A percentile compares a stretch with the other conserved stretches of the same genome.
Evolutionary conservation across 805 yeast species (phyloP).

Genomic region (Wickerhamomyces bovis): DNA sequence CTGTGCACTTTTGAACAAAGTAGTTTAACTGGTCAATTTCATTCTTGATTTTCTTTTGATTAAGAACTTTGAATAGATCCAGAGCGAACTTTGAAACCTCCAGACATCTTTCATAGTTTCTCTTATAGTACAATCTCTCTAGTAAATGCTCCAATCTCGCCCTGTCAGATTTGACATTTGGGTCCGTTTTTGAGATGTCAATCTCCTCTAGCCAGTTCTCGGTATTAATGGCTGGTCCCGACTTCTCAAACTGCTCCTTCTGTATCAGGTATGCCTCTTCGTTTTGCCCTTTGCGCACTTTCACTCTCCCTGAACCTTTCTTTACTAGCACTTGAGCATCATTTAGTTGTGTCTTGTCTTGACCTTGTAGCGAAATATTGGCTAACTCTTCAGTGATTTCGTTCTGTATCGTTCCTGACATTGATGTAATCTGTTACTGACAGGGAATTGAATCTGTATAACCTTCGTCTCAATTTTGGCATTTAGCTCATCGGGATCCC

Average conservation of each 20-base stretch:
- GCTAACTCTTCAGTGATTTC: neutral
- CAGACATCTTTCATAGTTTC: conserved; percentile 47
- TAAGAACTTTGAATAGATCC: conserved; percentile 25
- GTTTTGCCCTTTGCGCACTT: conserved; percentile 62
- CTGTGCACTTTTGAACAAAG: conserved; percentile 35
- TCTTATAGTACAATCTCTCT: conserved; percentile 54
- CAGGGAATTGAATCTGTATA: neutral
- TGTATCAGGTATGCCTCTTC: conserved; percentile 58
- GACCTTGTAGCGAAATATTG: conserved; percentile 1
- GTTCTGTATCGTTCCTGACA: neutral
- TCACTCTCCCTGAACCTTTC: conserved; percentile 40
- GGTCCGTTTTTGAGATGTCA: conserved; percentile 23
- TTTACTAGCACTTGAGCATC: conserved; percentile 37
- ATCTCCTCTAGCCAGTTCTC: conserved; percentile 35
- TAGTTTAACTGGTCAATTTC: conserved; percentile 47
- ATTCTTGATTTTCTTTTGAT: conserved; percentile 39
- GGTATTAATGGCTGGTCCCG: conserved; percentile 56
- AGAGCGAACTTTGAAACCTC: conserved; percentile 36
- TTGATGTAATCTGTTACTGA: neutral
- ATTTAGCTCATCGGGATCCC: no score
- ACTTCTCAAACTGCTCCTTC: conserved; percentile 37
- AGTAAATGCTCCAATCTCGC: conserved; percentile 51
- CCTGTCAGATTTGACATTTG: conserved; percentile 46
- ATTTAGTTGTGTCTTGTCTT: conserved; percentile 18
- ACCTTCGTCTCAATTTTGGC: no score